These are phyloP conservation scores for Sparassis latifolia DNA, from an alignment of 1,284 basidiomycete species.

Conservation along the genomic window DNA sequence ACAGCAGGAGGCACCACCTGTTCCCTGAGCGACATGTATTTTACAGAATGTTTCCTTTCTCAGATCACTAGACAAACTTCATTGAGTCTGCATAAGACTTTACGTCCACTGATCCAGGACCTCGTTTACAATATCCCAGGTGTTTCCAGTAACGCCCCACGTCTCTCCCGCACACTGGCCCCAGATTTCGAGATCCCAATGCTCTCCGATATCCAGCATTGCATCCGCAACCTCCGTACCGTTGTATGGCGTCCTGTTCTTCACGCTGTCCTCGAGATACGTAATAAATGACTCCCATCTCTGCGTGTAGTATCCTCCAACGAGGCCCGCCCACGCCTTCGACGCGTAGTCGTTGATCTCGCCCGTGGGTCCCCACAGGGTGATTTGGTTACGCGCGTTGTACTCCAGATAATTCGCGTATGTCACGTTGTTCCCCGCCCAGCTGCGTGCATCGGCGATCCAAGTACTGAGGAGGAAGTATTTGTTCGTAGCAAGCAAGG, in stretches of 20 bases:
- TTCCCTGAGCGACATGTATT: too few relatives aligned
- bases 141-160: constrained; percentile 21
- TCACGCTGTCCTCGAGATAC: constrained; percentile 27
- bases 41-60: too few relatives aligned
- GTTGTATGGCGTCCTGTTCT: constrained; percentile 24
- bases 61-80: too few relatives aligned
- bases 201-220: constrained; percentile 28
- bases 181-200: constrained; percentile 25
- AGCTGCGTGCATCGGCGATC: constrained; percentile 30
- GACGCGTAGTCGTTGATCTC: constrained; percentile 39
- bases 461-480: constrained; percentile 33
- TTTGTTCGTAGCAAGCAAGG: constrained; percentile 28
- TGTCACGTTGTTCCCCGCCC: constrained; percentile 23
- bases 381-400: constrained; percentile 38
- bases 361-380: constrained; percentile 38
- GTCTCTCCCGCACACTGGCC: constrained; percentile 17
- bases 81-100: background rate
- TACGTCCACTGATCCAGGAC: constrained; percentile 19
- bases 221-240: constrained; percentile 15
- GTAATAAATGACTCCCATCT: constrained; percentile 33
- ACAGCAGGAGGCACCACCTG: too few relatives aligned
- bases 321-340: constrained; percentile 39
- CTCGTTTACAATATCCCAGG: constrained; percentile 19
- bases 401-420: constrained; percentile 33
- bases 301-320: constrained; percentile 30